phyloP scores from a whole-genome alignment of 1,284 basidiomycete species.

The Apiotrichum siamense region DNA sequence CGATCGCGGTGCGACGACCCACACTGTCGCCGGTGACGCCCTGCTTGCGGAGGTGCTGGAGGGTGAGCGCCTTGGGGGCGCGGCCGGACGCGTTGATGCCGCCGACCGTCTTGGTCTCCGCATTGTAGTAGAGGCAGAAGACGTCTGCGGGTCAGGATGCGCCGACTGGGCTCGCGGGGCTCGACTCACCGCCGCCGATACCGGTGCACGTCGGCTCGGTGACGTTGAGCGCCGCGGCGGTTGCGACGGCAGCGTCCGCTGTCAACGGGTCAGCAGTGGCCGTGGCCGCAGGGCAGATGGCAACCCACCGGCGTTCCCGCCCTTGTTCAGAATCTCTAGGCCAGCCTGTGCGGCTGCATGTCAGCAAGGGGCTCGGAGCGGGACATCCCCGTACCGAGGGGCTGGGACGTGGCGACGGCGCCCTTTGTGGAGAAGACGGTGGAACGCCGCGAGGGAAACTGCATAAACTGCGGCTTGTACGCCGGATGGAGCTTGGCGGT shows the following conservation, averaged over 20 bases:
- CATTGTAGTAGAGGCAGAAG: conserved; percentile 87
- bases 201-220: conserved; percentile 58
- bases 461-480: conserved; percentile 37
- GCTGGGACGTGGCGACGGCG: conserved; percentile 75
- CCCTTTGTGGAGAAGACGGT: conserved; percentile 66
- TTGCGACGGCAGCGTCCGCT: conserved; percentile 71
- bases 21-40: conserved; percentile 60
- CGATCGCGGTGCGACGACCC: too few relatives aligned
- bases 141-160: conserved; percentile 54
- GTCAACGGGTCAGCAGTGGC: not conserved
- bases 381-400: conserved; percentile 52
- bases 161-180: not conserved
- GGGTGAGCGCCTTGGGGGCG: conserved; percentile 69
- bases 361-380: conserved; percentile 4
- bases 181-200: conserved; percentile 49
- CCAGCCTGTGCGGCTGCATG: conserved; percentile 66
- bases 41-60: conserved; percentile 64
- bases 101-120: conserved; percentile 65
- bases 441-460: conserved; percentile 28
- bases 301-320: conserved; percentile 67
- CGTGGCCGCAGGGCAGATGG: not conserved
- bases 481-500: conserved; percentile 35
- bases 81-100: conserved; percentile 59
- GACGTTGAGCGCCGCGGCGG: conserved; percentile 78
- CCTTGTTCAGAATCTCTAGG: conserved; percentile 71